A percentile compares a stretch with the other conserved stretches of the same genome.
phyloP scores from a whole-genome alignment of 352 stramenopile genomes.

The Pythium plurisporium region DNA sequence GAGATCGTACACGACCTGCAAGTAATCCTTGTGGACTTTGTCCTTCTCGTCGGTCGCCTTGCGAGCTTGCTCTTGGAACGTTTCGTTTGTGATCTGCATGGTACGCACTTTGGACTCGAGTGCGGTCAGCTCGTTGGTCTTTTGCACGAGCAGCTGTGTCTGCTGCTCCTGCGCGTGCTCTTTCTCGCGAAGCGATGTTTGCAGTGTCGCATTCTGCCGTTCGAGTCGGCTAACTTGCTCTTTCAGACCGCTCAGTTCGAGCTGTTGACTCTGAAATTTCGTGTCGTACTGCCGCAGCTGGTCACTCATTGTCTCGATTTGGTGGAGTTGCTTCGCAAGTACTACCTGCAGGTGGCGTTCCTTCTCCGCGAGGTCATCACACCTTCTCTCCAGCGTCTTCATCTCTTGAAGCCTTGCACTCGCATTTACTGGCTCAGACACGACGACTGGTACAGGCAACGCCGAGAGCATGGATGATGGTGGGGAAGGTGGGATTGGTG shows the following conservation, averaged over 20 bases:
- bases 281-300: constrained; percentile 17
- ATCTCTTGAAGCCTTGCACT: not conserved
- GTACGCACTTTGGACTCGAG: constrained; percentile 26
- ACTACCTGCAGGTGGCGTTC: constrained; percentile 9
- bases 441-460: not conserved
- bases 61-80: constrained; percentile 27
- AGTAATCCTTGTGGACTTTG: constrained; percentile 42
- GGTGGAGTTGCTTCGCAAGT: constrained; percentile 13
- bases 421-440: not conserved
- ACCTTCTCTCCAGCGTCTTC: not conserved
- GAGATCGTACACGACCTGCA: constrained; percentile 45
- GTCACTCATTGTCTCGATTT: constrained; percentile 16
- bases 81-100: constrained; percentile 34
- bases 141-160: constrained; percentile 23
- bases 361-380: constrained; percentile 10
- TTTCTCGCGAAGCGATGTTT: constrained; percentile 20
- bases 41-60: constrained; percentile 35
- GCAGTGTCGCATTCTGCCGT: constrained; percentile 21
- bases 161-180: constrained; percentile 25
- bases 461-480: not conserved
- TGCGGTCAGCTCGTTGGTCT: constrained; percentile 23
- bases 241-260: constrained; percentile 18
- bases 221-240: constrained; percentile 23
- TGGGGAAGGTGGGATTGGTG: not conserved
- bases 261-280: constrained; percentile 2